Evolutionary conservation across 805 yeast genomes (phyloP).

Genomic region (Pichia scutulata): DNA sequence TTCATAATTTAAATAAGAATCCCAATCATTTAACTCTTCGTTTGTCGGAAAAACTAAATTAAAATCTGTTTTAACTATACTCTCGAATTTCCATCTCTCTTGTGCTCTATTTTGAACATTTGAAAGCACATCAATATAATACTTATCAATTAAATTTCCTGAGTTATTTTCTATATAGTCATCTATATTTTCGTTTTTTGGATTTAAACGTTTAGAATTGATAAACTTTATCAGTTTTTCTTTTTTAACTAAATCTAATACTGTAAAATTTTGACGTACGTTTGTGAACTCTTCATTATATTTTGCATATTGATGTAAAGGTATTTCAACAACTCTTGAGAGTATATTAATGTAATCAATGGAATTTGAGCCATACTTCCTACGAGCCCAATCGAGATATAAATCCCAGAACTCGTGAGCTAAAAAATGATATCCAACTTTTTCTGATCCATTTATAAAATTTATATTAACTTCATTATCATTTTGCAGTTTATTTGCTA

Average conservation of each 20-base stretch:
- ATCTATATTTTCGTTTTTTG: background rate
- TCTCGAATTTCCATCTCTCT: slow-evolving; percentile 67
- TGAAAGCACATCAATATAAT: slow-evolving; percentile 35
- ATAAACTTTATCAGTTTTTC: slow-evolving; percentile 26
- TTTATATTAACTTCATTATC: slow-evolving; percentile 29
- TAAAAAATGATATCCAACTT: slow-evolving; percentile 64
- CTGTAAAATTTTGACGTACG: slow-evolving; percentile 29
- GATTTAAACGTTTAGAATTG: slow-evolving; percentile 10
- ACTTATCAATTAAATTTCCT: slow-evolving; percentile 32
- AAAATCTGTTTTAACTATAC: slow-evolving; percentile 52
- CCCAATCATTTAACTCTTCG: slow-evolving; percentile 50
- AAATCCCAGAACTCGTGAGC: slow-evolving; percentile 82
- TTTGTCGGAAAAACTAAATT: slow-evolving; percentile 37
- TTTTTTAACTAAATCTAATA: slow-evolving; percentile 26
- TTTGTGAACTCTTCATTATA: slow-evolving; percentile 50
- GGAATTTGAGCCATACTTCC: slow-evolving; percentile 27
- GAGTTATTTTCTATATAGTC: slow-evolving; percentile 13
- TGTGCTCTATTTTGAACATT: slow-evolving; percentile 46
- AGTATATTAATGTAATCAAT: slow-evolving; percentile 35
- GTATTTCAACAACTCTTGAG: slow-evolving; percentile 43
- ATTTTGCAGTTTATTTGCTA: slow-evolving; percentile 32
- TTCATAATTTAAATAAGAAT: slow-evolving; percentile 48
- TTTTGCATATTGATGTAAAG: slow-evolving; percentile 80
- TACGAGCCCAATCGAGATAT: slow-evolving; percentile 54
- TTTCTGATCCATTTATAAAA: slow-evolving; percentile 41